A percentile compares a stretch with the other conserved stretches of the same genome.
These are phyloP conservation scores for Amanita muscaria DNA, from an alignment of 768 basidiomycete species.

Conservation along the genomic window DNA sequence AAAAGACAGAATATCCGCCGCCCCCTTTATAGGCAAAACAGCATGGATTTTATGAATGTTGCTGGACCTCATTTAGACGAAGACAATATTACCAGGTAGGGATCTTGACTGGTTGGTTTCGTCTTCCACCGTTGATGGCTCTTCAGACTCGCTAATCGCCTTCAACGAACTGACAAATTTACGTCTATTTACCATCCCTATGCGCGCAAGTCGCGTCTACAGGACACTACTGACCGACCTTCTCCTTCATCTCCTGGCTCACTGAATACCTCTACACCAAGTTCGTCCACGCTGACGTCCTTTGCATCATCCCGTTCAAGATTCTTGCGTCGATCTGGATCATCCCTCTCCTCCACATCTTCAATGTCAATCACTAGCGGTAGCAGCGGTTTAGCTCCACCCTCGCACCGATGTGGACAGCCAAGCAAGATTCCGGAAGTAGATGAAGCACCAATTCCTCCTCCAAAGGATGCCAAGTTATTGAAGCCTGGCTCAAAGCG, in stretches of 20 bases:
- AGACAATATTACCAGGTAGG: slow-evolving; percentile 55
- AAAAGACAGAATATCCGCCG: slow-evolving; percentile 27
- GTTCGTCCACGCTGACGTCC: slow-evolving; percentile 51
- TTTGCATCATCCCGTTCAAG: slow-evolving; percentile 32
- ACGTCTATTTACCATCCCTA: slow-evolving; percentile 51
- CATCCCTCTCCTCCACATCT: slow-evolving; percentile 36
- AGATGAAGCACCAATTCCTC: slow-evolving; percentile 20
- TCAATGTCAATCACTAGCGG: slow-evolving; percentile 33
- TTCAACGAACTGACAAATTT: slow-evolving; percentile 54
- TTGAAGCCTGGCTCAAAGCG: slow-evolving; percentile 36
- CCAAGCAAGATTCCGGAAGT: slow-evolving; percentile 41
- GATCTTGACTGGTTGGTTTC: slow-evolving; percentile 13
- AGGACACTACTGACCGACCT: slow-evolving; percentile 21
- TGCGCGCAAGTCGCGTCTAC: slow-evolving; percentile 33
- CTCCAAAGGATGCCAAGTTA: slow-evolving; percentile 23
- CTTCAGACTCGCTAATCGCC: slow-evolving; percentile 52
- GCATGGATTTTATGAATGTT: slow-evolving; percentile 77
- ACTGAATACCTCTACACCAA: slow-evolving; percentile 51
- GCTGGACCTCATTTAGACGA: slow-evolving; percentile 38
- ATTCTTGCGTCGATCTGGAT: slow-evolving; percentile 35
- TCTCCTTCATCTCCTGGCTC: slow-evolving; percentile 38
- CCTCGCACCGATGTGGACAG: slow-evolving; percentile 42
- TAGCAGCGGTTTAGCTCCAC: slow-evolving; percentile 20
- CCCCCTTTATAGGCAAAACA: slow-evolving; percentile 71
- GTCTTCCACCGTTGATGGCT: slow-evolving; percentile 10